Base-by-base conservation (phyloP, 345 rosid species). In the Raphanus raphanistrum region DNA sequence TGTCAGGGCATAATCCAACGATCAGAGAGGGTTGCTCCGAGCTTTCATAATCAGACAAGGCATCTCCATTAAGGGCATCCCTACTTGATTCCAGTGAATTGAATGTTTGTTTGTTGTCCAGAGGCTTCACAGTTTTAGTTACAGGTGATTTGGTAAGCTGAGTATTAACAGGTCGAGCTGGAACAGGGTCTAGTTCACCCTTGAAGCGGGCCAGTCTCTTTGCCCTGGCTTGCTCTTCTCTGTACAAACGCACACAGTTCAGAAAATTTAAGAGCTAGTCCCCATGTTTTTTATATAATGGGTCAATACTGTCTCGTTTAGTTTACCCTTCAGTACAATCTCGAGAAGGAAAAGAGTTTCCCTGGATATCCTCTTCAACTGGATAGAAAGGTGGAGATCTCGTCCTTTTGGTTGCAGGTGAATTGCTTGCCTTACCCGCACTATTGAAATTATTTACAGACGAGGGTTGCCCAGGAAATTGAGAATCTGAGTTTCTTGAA, bases 171-270 rank as follows among this genome's bases (percentile, higher is more conserved):
- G 80, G 74, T 62, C 79, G 74, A 54, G 16, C 70, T 81, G 84
- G 76, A 13, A 75, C 76, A 59, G 87, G 89, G 75, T 81, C 87
- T 76, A 92, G 76, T 81, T 90, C 97, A 57, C 75, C 82, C 82
- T 85, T 92, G 82, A 92, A 92, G 55, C 97, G 96, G 28, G 90
- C 92, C 77, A 88, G 82, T 63, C 96, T 85, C 84, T 90, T 92
- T 38, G 89, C 96, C 87, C 91, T 92, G 83, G 96, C 96, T 81
- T 89, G 87, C 76, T 84, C 85, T 84, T 92, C 96, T 78, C 97
- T 92, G 84, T 57, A 67, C 62, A 65, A 55, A 70, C 70, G 72
- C 31, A 35, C 52, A 67, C 65, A 76, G 54, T 21, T 62, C 57
- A 41, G 45, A 68, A 67, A 48, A 54, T 71, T 61, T 72, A 54